Percentiles rank a stretch among this genome's conserved stretches.
Evolutionary conservation across 176 grass and related monocot species (phyloP).

Genomic region (Avena eriantha): DNA sequence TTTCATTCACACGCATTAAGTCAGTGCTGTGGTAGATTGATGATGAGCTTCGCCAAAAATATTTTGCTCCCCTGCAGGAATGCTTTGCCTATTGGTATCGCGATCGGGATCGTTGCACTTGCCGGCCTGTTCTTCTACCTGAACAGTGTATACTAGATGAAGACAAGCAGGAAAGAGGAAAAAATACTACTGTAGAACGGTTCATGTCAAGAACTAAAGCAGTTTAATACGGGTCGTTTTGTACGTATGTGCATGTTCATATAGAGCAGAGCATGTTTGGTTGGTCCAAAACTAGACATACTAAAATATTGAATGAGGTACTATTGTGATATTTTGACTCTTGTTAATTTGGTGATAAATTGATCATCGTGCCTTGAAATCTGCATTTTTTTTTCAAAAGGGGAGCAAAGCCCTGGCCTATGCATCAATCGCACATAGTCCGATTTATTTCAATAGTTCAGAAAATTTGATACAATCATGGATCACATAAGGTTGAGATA

Average conservation of each 20-base stretch:
- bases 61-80: conserved; percentile 47
- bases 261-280: background rate
- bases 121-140: conserved; percentile 79
- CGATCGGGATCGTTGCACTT: conserved; percentile 57
- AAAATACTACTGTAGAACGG: background rate
- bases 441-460: no score
- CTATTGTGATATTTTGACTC: background rate
- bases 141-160: conserved; percentile 66
- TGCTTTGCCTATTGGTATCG: conserved; percentile 74
- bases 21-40: background rate
- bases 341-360: background rate
- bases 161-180: background rate
- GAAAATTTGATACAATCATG: no score
- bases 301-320: background rate
- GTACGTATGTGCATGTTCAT: background rate
- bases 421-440: no score
- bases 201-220: background rate
- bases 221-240: conserved; percentile 20
- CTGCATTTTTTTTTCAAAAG: no score
- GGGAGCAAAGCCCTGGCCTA: no score
- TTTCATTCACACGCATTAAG: background rate
- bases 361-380: no score
- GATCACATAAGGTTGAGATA: no score
- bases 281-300: background rate
- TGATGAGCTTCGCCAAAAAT: background rate